Evolutionary conservation across 1,284 basidiomycete species (phyloP), one percentile per base, ranked within the genome.

Genomic region (Ganoderma sp.): DNA sequence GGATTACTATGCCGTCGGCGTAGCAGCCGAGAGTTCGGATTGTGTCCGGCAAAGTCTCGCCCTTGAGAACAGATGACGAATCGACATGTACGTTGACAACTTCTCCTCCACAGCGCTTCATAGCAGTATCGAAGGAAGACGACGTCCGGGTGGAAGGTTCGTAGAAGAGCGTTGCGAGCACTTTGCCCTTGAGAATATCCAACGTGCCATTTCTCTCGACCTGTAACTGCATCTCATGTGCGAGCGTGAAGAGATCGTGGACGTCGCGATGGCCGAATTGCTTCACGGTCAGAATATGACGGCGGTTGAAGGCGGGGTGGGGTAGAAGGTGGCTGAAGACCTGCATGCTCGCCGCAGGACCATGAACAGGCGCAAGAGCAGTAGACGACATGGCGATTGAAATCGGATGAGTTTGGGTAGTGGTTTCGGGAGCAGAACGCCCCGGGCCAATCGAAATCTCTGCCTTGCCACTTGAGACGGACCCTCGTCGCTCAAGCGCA

Each of bases 101-200:
- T 76, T 97, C 90, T 50, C 98, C 98, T 62, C 98, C 98, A 75
- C 96, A 95, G 64, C 98, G 90, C 80, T 97, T 96, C 98, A 99
- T 99, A 15, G 98, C 98, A 9, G 97, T 94, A 79, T 99, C 97
- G 78, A 99, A 99, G n/a, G 97, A 99, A 17, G 92, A 87, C 69
- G 93, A 95, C 1, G 98, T 99, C 64, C 98, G 88, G 1, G 98
- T 99, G 10, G 96, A 98, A 2, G 98, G 95, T 79, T 99, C 98
- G 81, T 97, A 99, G 86, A 99, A 99, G 50, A 98, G 80, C n/a
- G 92, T 97, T 78, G 94, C 96, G 5, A 99, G 87, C 0, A 99
- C 92, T 71, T 92, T 94, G 60, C 97, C 97, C 72, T 91, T 93
- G 52, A 99, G 85, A 64, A 99, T 89, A 77, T 99, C 96, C 67